Percentiles rank a stretch among this genome's conserved stretches.
phyloP scores from a whole-genome alignment of 2,329 filamentous ascomycete species.

The Tolypocladium pustulatum region DNA sequence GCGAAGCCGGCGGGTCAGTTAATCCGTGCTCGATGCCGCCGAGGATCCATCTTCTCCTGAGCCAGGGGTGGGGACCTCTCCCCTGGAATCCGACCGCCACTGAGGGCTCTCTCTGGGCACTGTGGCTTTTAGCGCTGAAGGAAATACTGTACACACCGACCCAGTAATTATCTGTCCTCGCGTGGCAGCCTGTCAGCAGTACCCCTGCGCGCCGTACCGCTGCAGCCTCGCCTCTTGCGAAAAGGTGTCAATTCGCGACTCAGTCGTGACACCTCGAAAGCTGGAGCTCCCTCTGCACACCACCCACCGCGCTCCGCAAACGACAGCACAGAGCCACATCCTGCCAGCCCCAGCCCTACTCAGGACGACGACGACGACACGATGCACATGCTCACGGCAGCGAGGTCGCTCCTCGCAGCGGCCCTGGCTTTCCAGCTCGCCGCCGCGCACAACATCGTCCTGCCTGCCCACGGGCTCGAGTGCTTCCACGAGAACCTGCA shows the following conservation, averaged over 20 bases:
- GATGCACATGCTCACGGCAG: slow-evolving; percentile 24
- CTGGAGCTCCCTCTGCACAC: slow-evolving; percentile 1
- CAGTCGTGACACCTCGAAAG: slow-evolving; percentile 3
- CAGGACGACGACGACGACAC: not conserved
- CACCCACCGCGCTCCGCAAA: not conserved
- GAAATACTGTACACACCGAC: not conserved
- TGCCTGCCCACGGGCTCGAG: slow-evolving; percentile 85
- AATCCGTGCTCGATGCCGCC: not conserved
- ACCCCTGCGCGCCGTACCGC: not conserved
- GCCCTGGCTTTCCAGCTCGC: slow-evolving; percentile 42
- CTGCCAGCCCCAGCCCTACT: not conserved
- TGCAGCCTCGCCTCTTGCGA: slow-evolving; percentile 4
- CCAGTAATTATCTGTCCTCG: not conserved
- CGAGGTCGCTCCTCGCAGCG: slow-evolving; percentile 31
- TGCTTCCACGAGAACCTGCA: slow-evolving; percentile 95
- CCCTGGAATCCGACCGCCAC: not conserved
- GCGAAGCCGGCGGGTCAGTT: not conserved
- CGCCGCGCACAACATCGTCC: slow-evolving; percentile 88
- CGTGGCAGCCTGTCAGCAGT: not conserved
- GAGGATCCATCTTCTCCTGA: not conserved
- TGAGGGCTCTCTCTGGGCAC: not conserved
- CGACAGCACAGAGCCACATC: not conserved
- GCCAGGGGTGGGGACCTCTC: slow-evolving; percentile 1
- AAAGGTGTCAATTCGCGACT: slow-evolving; percentile 20
- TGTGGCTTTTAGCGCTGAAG: not conserved